phyloP scores from a whole-genome alignment of 148 eudicot genomes.

The Silene uniflora region DNA sequence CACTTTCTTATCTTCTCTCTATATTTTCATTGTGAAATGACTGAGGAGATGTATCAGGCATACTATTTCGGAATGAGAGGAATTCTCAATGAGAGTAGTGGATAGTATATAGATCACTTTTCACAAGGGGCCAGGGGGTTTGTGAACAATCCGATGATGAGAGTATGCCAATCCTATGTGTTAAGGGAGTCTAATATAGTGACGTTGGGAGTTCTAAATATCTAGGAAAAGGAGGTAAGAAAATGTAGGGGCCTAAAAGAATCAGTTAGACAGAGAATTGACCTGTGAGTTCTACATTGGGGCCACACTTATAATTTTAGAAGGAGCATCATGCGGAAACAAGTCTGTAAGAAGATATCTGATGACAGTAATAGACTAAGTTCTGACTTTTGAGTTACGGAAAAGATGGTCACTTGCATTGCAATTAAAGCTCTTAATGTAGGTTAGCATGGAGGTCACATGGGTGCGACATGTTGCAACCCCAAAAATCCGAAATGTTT shows the following conservation, averaged over 20 bases:
- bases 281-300: not conserved
- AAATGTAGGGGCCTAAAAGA: not conserved
- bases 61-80: no score
- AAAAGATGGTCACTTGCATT: constrained; percentile 3
- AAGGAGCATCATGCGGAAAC: not conserved
- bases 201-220: not conserved
- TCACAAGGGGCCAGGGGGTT: not conserved
- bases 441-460: not conserved
- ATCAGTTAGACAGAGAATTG: not conserved
- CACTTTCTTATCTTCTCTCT: no score
- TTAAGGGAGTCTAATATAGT: not conserved
- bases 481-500: constrained; percentile 9
- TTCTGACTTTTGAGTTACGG: not conserved
- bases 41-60: no score
- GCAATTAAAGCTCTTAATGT: not conserved
- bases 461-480: not conserved
- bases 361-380: no score
- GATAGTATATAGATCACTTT: not conserved
- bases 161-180: not conserved
- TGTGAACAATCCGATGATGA: not conserved
- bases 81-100: not conserved
- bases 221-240: not conserved
- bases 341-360: not conserved
- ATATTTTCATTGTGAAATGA: no score
- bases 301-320: not conserved